These are phyloP conservation scores for Gloeostereum incarnatum DNA, from an alignment of 768 basidiomycete species.

Conservation along the genomic window DNA sequence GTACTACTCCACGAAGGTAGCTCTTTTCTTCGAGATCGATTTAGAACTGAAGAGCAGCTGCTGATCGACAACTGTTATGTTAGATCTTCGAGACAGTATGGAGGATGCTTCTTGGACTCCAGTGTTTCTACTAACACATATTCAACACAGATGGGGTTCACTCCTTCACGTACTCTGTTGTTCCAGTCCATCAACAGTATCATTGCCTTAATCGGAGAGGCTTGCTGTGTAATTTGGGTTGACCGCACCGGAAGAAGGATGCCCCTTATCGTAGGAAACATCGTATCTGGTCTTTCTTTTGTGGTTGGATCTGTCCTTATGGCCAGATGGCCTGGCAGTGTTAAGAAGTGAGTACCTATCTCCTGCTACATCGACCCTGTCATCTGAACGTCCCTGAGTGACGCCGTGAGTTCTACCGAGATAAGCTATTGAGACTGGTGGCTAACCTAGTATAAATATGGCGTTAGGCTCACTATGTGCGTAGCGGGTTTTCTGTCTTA, in stretches of 20 bases:
- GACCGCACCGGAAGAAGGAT: conserved; percentile 28
- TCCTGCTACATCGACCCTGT: not conserved
- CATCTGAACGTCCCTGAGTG: conserved; percentile 10
- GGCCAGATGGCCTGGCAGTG: conserved; percentile 32
- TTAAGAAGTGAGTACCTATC: conserved; percentile 24
- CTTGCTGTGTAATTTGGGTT: conserved; percentile 34
- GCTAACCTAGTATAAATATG: not conserved
- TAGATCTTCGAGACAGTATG: conserved; percentile 27
- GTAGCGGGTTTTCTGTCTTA: conserved; percentile 6
- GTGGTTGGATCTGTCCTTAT: conserved; percentile 33
- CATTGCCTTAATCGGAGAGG: conserved; percentile 44
- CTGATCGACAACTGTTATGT: not conserved
- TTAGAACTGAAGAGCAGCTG: not conserved
- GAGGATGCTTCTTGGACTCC: conserved; percentile 9
- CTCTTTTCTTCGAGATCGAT: conserved; percentile 3
- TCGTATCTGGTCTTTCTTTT: conserved; percentile 30
- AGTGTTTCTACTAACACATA: conserved; percentile 2
- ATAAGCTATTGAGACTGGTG: not conserved
- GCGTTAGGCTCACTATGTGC: conserved; percentile 27
- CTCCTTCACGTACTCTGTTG: conserved; percentile 31
- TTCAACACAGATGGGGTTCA: conserved; percentile 29
- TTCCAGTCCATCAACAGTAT: conserved; percentile 47
- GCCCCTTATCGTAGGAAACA: conserved; percentile 33
- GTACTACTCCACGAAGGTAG: conserved; percentile 37
- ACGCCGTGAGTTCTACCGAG: conserved; percentile 20